phyloP scores from a whole-genome alignment of 495 filamentous ascomycete species.

The Acidiella bohemica region DNA sequence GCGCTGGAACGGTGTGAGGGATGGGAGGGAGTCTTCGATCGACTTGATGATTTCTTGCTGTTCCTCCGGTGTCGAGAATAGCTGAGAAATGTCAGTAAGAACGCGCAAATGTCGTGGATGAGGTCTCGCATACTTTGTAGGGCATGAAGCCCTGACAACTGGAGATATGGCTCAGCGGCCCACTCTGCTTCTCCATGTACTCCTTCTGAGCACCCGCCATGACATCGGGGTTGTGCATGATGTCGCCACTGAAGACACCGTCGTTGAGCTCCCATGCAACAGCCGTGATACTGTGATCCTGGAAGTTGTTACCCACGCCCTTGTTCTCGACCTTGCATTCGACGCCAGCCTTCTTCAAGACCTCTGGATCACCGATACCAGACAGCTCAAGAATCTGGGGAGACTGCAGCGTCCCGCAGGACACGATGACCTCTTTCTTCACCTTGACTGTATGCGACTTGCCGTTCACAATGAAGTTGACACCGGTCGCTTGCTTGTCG shows the following conservation, averaged over 20 bases:
- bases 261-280: constrained; percentile 1
- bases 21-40: constrained; percentile 5
- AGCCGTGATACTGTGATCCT: constrained; percentile 29
- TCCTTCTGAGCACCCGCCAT: constrained; percentile 9
- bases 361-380: constrained; percentile 24
- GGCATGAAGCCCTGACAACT: constrained; percentile 20
- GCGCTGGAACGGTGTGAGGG: constrained; percentile 8
- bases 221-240: constrained; percentile 7
- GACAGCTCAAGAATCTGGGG: constrained; percentile 28
- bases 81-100: background rate
- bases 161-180: constrained; percentile 8
- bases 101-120: background rate
- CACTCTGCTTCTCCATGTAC: constrained; percentile 3
- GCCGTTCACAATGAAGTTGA: constrained; percentile 28
- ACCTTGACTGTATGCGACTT: constrained; percentile 20
- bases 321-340: constrained; percentile 14
- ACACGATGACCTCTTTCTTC: constrained; percentile 22
- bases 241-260: constrained; percentile 6
- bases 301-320: constrained; percentile 36
- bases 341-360: constrained; percentile 20
- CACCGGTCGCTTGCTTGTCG: constrained; percentile 30
- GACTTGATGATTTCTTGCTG: constrained; percentile 3
- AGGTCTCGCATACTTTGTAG: constrained; percentile 6
- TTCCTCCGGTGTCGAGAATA: constrained; percentile 7
- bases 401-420: constrained; percentile 21